These are phyloP conservation scores for Catunica adiposa DNA, from an alignment of 2,329 filamentous ascomycete species.

Conservation along the genomic window DNA sequence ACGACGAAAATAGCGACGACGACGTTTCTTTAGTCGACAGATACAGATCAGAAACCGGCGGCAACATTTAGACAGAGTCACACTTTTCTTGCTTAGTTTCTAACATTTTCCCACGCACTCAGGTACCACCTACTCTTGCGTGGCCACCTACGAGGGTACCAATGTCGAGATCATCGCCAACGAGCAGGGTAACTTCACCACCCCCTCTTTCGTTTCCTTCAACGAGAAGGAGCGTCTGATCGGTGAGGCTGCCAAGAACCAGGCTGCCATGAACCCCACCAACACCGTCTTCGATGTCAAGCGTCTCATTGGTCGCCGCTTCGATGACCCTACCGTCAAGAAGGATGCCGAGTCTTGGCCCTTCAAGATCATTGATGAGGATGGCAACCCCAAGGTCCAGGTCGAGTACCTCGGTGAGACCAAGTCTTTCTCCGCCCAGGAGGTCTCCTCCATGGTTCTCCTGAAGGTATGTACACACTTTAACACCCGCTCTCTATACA, in stretches of 20 bases:
- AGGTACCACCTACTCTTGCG: slow-evolving; percentile 99
- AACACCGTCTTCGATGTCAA: slow-evolving; percentile 99
- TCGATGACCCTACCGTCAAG: slow-evolving; percentile 91
- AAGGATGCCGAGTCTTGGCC: slow-evolving; percentile 98
- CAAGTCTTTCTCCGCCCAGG: slow-evolving; percentile 94
- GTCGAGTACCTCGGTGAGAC: slow-evolving; percentile 90
- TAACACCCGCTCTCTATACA: not conserved
- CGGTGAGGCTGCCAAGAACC: slow-evolving; percentile 99
- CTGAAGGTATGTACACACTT: slow-evolving; percentile 54
- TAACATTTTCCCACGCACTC: slow-evolving; percentile 12
- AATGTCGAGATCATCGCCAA: slow-evolving; percentile 99
- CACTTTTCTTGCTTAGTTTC: not conserved
- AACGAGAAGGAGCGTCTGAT: slow-evolving; percentile 97
- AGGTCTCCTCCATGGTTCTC: slow-evolving; percentile 98
- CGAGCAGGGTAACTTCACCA: slow-evolving; percentile 98
- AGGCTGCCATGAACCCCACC: slow-evolving; percentile 96
- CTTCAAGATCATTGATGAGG: slow-evolving; percentile 91
- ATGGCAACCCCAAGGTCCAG: slow-evolving; percentile 77
- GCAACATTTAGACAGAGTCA: not conserved
- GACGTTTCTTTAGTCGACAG: too few species aligned
- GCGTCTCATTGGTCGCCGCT: slow-evolving; percentile 93
- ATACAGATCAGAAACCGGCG: not conserved
- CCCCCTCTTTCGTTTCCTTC: slow-evolving; percentile 97
- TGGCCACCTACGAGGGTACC: slow-evolving; percentile 97
- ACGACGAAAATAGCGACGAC: too few species aligned